Percentiles rank a stretch among this genome's conserved stretches.
Evolutionary conservation across 2,329 filamentous ascomycete genomes (phyloP).

Genomic region (Elsinoe ampelina): DNA sequence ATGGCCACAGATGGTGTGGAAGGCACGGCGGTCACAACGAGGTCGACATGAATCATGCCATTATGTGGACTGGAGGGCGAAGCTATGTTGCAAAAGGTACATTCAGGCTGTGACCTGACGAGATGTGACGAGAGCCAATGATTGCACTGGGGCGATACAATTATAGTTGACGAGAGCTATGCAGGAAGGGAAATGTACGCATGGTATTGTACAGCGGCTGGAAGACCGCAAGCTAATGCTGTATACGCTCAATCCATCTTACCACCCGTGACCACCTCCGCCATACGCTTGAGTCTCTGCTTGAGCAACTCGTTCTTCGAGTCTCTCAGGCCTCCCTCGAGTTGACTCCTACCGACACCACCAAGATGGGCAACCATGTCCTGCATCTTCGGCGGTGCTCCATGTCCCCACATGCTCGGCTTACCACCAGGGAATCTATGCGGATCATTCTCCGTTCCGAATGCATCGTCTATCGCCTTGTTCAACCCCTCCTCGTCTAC

Average conservation of each 20-base stretch:
- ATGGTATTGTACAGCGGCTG: neutral
- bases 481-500: slow-evolving; percentile 69
- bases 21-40: too few species aligned
- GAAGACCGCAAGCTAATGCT: neutral
- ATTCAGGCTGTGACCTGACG: too few species aligned
- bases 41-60: too few species aligned
- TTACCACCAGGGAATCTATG: slow-evolving; percentile 30
- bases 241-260: slow-evolving; percentile 37
- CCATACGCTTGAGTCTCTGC: slow-evolving; percentile 53
- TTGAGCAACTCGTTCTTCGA: slow-evolving; percentile 37
- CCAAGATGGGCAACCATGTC: slow-evolving; percentile 32
- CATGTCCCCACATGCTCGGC: slow-evolving; percentile 43
- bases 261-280: slow-evolving; percentile 58
- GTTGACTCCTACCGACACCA: slow-evolving; percentile 28
- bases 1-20: too few species aligned
- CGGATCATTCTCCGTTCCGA: slow-evolving; percentile 49
- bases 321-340: slow-evolving; percentile 28
- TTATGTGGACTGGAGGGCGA: too few species aligned
- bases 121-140: too few species aligned
- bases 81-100: too few species aligned
- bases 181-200: too few species aligned
- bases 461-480: slow-evolving; percentile 63
- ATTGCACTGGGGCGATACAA: too few species aligned
- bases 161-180: too few species aligned
- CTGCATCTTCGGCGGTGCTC: slow-evolving; percentile 39